Conservation (phyloP, 2,329 filamentous ascomycete genomes). For the Colletotrichum musae region DNA sequence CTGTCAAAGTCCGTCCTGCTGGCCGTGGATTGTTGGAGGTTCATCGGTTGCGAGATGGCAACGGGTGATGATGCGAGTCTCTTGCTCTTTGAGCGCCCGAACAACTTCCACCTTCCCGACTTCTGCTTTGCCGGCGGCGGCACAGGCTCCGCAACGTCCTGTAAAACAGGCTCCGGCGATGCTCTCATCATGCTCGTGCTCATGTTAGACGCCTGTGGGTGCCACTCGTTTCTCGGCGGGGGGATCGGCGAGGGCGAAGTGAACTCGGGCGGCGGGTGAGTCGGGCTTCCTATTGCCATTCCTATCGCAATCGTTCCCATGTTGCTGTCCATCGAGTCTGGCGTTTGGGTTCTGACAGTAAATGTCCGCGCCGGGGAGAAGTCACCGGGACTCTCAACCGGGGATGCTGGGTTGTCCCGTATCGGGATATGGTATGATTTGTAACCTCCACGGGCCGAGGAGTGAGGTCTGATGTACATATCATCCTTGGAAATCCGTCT, state of each 20-base stretch:
- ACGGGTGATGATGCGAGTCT: slow-evolving; percentile 41
- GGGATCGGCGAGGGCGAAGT: slow-evolving; percentile 19
- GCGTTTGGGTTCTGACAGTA: slow-evolving; percentile 57
- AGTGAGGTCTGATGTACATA: slow-evolving; percentile 51
- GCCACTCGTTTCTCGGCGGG: slow-evolving; percentile 44
- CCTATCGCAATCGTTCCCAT: slow-evolving; percentile 71
- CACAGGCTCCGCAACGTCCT: slow-evolving; percentile 23
- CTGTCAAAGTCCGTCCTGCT: slow-evolving; percentile 21
- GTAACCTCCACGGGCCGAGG: slow-evolving; percentile 51
- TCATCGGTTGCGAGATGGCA: slow-evolving; percentile 36
- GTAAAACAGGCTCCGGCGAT: slow-evolving; percentile 32
- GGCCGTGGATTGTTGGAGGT: slow-evolving; percentile 26
- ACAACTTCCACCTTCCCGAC: slow-evolving; percentile 72
- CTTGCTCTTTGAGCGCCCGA: slow-evolving; percentile 61
- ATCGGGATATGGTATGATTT: slow-evolving; percentile 58
- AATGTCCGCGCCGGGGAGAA: slow-evolving; percentile 51
- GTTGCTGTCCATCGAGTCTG: slow-evolving; percentile 57
- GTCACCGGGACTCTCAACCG: slow-evolving; percentile 55
- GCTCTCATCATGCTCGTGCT: slow-evolving; percentile 32
- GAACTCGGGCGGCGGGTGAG: slow-evolving; percentile 54
- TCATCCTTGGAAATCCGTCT: slow-evolving; percentile 64
- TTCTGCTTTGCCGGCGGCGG: slow-evolving; percentile 59
- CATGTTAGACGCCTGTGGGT: slow-evolving; percentile 45
- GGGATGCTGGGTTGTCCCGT: slow-evolving; percentile 59
- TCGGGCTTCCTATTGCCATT: slow-evolving; percentile 81